Base-by-base conservation (phyloP, 1,284 basidiomycete genomes). In the Sanghuangporus baumii region DNA sequence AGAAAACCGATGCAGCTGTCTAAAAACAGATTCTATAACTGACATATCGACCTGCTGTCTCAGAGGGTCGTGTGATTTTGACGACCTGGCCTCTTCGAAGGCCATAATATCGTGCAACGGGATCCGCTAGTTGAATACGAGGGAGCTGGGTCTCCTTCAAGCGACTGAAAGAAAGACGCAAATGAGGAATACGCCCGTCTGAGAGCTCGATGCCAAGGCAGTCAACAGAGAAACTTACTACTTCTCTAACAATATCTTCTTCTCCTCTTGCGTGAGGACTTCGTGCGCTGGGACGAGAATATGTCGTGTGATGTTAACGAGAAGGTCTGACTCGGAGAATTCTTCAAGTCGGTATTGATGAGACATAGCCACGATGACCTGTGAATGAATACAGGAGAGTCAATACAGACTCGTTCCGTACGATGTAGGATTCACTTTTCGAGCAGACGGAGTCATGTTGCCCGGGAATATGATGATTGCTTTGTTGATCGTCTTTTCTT, bases 141-240 rank as follows among this genome's bases (percentile, higher is more conserved):
- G 97, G 97, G 65, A 99, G 81, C 73, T 99, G 97, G 0, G 96
- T 98, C 72, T 99, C 97, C 75, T 98, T 98, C 67, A 99, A 78
- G 65, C 97, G 96, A 76, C 96, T 97, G 66, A 40, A 64, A 18
- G 37, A 31, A 31, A 31, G 26, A 31, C 18, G 16, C n/a, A 36
- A 59, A 56, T 40, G 43, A 65, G 18, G 50, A 58, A 60, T 7
- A 47, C 14, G 38, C 58, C 36, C 41, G 56, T 9, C 18, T 34
- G 23, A 57, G 7, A 9, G 36, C 11, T 37, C 36, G 12, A 34
- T 6, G n/a, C 38, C 36, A 23, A 43, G 11, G 51, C 12, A 41
- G 55, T 55, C 54, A 57, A 59, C 41, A 36, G 55, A 62, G 60
- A 43, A 47, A 86, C 94, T 71, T 71, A 98, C 96, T 99, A 99